These are phyloP conservation scores for Sugiyamaella lignohabitans DNA, from an alignment of 805 yeast genomes.

Conservation along the genomic window DNA sequence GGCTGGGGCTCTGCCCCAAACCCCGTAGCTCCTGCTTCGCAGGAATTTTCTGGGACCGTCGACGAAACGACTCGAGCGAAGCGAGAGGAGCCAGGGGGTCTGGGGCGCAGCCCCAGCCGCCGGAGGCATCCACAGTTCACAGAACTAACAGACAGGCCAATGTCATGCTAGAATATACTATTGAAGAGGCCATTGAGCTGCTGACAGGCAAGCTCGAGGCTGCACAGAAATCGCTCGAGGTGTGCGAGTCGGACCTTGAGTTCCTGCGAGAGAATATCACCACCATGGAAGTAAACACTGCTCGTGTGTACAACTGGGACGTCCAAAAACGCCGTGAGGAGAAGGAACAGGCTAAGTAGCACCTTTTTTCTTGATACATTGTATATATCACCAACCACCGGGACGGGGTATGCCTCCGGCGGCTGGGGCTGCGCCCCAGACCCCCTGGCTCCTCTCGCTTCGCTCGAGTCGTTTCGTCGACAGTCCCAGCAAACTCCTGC, in stretches of 20 bases:
- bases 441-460: too few species aligned
- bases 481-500: too few species aligned
- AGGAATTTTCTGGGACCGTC: too few species aligned
- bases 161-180: conserved; percentile 91
- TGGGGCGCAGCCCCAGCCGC: too few species aligned
- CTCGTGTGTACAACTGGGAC: conserved; percentile 48
- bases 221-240: conserved; percentile 51
- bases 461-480: too few species aligned
- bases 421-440: too few species aligned
- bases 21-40: too few species aligned
- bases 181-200: conserved; percentile 76
- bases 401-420: not conserved
- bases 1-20: too few species aligned
- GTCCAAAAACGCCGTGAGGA: conserved; percentile 30
- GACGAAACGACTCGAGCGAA: too few species aligned
- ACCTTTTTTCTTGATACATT: not conserved
- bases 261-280: conserved; percentile 84
- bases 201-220: conserved; percentile 54
- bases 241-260: conserved; percentile 78
- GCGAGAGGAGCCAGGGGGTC: too few species aligned
- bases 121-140: too few species aligned
- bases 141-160: too few species aligned
- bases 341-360: conserved; percentile 9
- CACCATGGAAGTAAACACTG: conserved; percentile 96
- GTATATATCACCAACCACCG: not conserved